Percentiles rank a stretch among this genome's conserved stretches.
These are phyloP conservation scores for Curvularia hawaiiensis DNA, from an alignment of 2,329 filamentous ascomycete species.

Conservation along the genomic window DNA sequence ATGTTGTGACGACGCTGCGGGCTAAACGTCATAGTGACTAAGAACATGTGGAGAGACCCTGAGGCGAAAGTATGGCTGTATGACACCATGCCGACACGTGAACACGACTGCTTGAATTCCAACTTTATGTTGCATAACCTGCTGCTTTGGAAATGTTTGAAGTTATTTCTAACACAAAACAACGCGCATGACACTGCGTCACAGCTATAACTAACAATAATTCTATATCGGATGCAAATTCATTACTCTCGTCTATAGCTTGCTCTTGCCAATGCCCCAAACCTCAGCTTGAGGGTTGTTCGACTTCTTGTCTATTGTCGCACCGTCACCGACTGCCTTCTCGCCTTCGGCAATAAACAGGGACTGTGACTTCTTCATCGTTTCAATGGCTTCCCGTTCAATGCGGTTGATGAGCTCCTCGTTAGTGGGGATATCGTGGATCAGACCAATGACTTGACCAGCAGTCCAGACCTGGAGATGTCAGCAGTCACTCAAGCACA, in stretches of 20 bases:
- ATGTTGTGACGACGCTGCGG: neutral
- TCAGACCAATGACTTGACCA: slow-evolving; percentile 81
- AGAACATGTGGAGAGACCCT: neutral
- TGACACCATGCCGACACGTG: neutral
- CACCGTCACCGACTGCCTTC: neutral
- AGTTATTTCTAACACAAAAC: neutral
- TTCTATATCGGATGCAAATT: neutral
- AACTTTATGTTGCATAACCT: neutral
- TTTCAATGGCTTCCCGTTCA: slow-evolving; percentile 52
- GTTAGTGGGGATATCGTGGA: slow-evolving; percentile 58
- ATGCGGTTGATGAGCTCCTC: slow-evolving; percentile 53
- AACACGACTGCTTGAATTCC: neutral
- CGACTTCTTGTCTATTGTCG: slow-evolving; percentile 46
- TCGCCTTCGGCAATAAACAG: slow-evolving; percentile 40
- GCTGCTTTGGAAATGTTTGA: neutral
- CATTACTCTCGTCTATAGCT: slow-evolving; percentile 36
- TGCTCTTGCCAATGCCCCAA: slow-evolving; percentile 49
- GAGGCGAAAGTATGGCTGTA: neutral
- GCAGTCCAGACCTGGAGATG: slow-evolving; percentile 88
- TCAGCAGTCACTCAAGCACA: slow-evolving; percentile 4
- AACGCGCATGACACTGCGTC: neutral
- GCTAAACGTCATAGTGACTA: slow-evolving; percentile 14
- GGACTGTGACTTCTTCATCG: slow-evolving; percentile 46
- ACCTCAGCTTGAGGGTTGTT: slow-evolving; percentile 43
- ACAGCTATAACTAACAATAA: neutral